phyloP scores from a whole-genome alignment of 208 protist genomes.

The Leishmania martiniquensis region DNA sequence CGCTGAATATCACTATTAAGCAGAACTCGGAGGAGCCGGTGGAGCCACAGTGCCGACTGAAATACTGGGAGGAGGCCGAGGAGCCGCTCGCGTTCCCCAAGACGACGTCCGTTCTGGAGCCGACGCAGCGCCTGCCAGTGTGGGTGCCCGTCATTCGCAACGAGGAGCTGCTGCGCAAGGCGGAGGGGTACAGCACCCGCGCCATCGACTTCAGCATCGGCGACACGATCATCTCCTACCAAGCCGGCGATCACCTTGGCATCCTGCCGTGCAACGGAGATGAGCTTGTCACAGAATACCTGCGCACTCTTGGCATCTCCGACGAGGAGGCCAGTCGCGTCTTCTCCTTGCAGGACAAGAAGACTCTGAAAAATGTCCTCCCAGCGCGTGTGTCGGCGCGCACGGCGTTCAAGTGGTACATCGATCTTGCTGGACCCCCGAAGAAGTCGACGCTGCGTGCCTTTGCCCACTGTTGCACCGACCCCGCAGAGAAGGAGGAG shows the following conservation, averaged over 20 bases:
- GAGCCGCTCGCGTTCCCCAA: conserved; percentile 84
- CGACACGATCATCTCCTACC: conserved; percentile 89
- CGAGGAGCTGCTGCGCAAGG: conserved; percentile 70
- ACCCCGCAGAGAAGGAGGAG: conserved; percentile 74
- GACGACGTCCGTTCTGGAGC: conserved; percentile 87
- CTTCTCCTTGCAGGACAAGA: conserved; percentile 87
- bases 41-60: conserved; percentile 83
- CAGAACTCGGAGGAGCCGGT: conserved; percentile 61
- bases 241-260: conserved; percentile 96
- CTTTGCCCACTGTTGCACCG: conserved; percentile 87
- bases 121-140: conserved; percentile 84
- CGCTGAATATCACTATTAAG: conserved; percentile 79
- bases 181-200: conserved; percentile 62
- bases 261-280: conserved; percentile 93
- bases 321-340: conserved; percentile 68
- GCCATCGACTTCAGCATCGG: conserved; percentile 88
- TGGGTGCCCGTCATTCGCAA: conserved; percentile 76
- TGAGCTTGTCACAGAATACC: conserved; percentile 80
- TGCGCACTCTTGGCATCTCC: conserved; percentile 55
- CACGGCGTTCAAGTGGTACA: conserved; percentile 92
- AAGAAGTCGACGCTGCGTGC: conserved; percentile 92
- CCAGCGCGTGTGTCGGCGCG: conserved; percentile 72
- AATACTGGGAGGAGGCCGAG: conserved; percentile 82
- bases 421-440: conserved; percentile 80
- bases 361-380: conserved; percentile 89